Base-by-base conservation (phyloP, 192 early-diverging fungal genomes). In the Funneliformis geosporum region DNA sequence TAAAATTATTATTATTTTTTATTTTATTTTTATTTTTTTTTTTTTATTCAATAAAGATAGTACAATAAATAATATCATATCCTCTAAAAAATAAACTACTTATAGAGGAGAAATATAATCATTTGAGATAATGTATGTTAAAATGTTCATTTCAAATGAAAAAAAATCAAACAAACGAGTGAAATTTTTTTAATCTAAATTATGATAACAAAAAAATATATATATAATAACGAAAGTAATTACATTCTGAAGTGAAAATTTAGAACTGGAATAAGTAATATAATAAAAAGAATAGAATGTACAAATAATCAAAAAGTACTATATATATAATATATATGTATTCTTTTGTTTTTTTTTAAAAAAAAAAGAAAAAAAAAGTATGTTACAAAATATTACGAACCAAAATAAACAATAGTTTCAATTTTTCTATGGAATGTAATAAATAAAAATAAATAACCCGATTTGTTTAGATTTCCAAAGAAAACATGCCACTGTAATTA, bases 321-420 rank as follows among this genome's bases (percentile, higher is more conserved):
- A 66, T 47, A 77, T 77, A 33, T 77, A 65, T 77, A 66, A n/a
- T 65, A 66, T 77, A 77, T 47, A 66, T 50, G 12, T 46, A 46
- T 47, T 55, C 18, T 55, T 5, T 55, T n/a, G n/a, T n/a, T n/a
- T n/a, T n/a, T n/a, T n/a, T n/a, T n/a, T n/a, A n/a, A n/a, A n/a
- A n/a, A n/a, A n/a, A n/a, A 55, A 55, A 12, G 14, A 55, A 5
- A 55, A 18, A 55, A 55, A 55, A 18, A 43, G 42, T 55, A 55
- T 55, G 47, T 18, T 55, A 55, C 47, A 55, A 55, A 5, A 55
- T 55, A 55, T 16, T 55, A 55, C 47, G 14, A 55, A 55, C 47
- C 47, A 55, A 55, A 14, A 14, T 14, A 14, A 47, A 55, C 18
- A 55, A 16, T 55, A 16, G 12, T 14, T 47, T 47, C 16, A 47